phyloP scores from a whole-genome alignment of 2,329 filamentous ascomycete genomes.

The Aspergillus sp. region DNA sequence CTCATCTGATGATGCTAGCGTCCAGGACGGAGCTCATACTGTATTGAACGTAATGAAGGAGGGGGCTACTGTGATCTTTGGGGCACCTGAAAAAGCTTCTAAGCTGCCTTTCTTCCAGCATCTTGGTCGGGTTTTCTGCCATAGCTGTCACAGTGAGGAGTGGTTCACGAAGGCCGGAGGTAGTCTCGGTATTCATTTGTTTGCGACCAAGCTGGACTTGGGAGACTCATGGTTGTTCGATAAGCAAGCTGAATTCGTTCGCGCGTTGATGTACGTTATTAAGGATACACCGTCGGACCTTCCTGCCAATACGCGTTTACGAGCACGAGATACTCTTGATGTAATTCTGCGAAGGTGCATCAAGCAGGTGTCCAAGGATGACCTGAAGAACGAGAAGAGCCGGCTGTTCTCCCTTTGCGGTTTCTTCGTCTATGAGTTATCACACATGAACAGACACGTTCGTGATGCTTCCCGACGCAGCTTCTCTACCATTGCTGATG shows the following conservation, averaged over 20 bases:
- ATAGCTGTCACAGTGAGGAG: constrained; percentile 94
- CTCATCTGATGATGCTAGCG: constrained; percentile 71
- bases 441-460: constrained; percentile 93
- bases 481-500: constrained; percentile 72
- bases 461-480: constrained; percentile 77
- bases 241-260: constrained; percentile 79
- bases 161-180: constrained; percentile 98
- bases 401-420: constrained; percentile 71
- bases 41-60: constrained; percentile 73
- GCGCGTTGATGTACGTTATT: constrained; percentile 91
- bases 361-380: constrained; percentile 71
- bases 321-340: constrained; percentile 77
- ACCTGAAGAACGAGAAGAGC: constrained; percentile 60
- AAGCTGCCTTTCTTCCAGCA: constrained; percentile 78
- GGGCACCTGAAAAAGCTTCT: constrained; percentile 62
- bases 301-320: constrained; percentile 76
- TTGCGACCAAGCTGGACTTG: constrained; percentile 77
- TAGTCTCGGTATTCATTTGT: constrained; percentile 77
- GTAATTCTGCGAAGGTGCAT: constrained; percentile 72
- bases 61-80: constrained; percentile 70
- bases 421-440: constrained; percentile 78
- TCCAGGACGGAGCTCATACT: constrained; percentile 75
- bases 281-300: constrained; percentile 96
- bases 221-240: constrained; percentile 75
- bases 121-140: constrained; percentile 76